phyloP scores from a whole-genome alignment of 202 grass and related monocot species.

The Hordeum pubiflorum region DNA sequence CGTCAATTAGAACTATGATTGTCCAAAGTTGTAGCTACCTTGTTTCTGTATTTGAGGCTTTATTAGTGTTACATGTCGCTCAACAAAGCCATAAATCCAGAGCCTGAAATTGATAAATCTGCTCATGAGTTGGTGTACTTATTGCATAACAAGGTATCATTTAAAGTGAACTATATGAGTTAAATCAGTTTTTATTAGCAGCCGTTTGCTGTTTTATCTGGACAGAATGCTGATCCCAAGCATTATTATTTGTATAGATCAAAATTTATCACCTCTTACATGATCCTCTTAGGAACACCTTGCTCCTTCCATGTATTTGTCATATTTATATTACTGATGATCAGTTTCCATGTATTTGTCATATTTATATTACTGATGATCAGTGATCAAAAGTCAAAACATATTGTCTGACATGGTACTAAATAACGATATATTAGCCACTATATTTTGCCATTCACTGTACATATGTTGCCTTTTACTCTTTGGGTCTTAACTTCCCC shows the following conservation, averaged over 20 bases:
- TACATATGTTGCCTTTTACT: constrained; percentile 15
- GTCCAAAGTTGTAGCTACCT: not conserved
- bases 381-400: not conserved
- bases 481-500: not conserved
- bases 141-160: not conserved
- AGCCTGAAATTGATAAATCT: not conserved
- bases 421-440: not conserved
- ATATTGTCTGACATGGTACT: not conserved
- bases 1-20: not conserved
- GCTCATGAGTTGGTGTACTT: not conserved
- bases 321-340: not conserved
- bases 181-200: not conserved
- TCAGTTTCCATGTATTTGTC: not conserved
- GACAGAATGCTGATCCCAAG: not conserved
- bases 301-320: not conserved
- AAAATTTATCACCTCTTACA: not conserved
- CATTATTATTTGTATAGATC: not conserved
- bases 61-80: not conserved
- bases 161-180: not conserved
- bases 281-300: not conserved
- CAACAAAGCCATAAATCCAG: not conserved
- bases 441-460: not conserved
- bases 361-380: not conserved
- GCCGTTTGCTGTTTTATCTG: not conserved
- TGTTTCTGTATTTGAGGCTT: not conserved